Evolutionary conservation across 208 protist species (phyloP), one percentile per base, ranked within the genome.

Genomic region (Crithidia fasciculata): DNA sequence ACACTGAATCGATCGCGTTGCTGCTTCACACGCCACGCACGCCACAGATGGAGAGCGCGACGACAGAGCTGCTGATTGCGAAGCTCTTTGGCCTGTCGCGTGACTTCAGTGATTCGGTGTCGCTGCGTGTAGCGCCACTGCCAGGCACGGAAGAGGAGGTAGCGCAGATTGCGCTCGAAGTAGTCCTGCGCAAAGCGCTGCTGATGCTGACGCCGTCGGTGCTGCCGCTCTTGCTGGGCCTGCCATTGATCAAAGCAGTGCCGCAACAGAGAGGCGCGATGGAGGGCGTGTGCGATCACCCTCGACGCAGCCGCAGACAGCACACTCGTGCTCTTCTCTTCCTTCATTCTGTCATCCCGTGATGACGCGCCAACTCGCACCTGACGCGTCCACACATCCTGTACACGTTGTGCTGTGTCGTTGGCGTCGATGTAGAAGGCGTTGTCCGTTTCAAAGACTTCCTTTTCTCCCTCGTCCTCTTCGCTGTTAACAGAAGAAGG

Each of bases 141-240:
- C 87, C 87, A 91, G 37, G 84, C 87, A 13, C 87, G 87, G 47
- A 89, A 91, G 59, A 89, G 78, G 16, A 89, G 47, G 58, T 85
- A 89, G 28, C 60, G 40, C 15, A 86, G 55, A 13, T 74, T 76
- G 12, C 62, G 74, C 18, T 50, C 62, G 61, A 82, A 80, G 69
- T 82, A 89, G 49, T 73, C 69, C 18, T 62, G 64, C 10, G 87
- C 83, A 15, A 87, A 74, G 44, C n/a, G 49, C 10, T 61, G 58
- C 15, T 61, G 70, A 36, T 72, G 70, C 15, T 56, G 70, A 45
- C 74, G 72, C 36, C 28, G 36, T 43, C 59, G 50, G 49, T 49
- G 37, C 9, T 65, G 68, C 16, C 16, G 41, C 7, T 28, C 69
- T 9, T 47, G 55, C 18, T 57, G 68, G 0, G 18, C 7, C 18